Percentiles rank a stretch among this genome's conserved stretches.
Evolutionary conservation across 805 yeast species (phyloP).

Genomic region (Saccharomycopsis selenospora): DNA sequence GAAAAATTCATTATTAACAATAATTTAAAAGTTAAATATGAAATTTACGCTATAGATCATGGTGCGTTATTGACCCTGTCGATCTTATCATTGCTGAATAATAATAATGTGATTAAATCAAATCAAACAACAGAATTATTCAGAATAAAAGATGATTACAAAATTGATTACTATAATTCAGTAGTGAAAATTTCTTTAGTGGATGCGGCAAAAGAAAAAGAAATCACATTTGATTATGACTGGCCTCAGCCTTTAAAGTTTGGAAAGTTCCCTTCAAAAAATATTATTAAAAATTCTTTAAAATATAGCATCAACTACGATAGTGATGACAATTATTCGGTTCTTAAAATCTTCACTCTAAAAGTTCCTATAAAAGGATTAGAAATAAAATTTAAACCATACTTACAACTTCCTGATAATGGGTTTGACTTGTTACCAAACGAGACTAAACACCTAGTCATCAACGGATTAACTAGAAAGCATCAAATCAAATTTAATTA

Average conservation of each 20-base stretch:
- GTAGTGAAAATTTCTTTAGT: constrained; percentile 22
- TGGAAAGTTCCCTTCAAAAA: constrained; percentile 18
- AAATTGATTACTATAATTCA: constrained; percentile 16
- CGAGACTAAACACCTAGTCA: constrained; percentile 21
- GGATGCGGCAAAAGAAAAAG: constrained; percentile 19
- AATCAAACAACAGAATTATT: no score
- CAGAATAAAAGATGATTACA: constrained; percentile 1
- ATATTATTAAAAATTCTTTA: constrained; percentile 26
- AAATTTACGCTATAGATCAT: constrained; percentile 28
- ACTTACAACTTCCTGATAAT: constrained; percentile 33
- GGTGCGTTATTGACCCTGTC: constrained; percentile 27
- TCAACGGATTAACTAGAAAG: constrained; percentile 6
- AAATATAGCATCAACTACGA: constrained; percentile 25
- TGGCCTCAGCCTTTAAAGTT: constrained; percentile 38
- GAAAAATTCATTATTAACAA: constrained; percentile 18
- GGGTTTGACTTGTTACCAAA: constrained; percentile 44
- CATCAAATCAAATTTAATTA: constrained; percentile 5
- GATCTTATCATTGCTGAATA: no score
- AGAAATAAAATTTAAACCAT: constrained; percentile 26
- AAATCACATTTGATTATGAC: constrained; percentile 32
- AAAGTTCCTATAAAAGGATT: constrained; percentile 39
- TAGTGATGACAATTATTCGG: background rate
- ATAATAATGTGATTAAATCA: no score
- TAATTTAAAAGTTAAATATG: constrained; percentile 29
- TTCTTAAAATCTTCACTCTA: background rate